Conservation (phyloP, 2,329 filamentous ascomycete genomes). For the Hypomyces rosellus region DNA sequence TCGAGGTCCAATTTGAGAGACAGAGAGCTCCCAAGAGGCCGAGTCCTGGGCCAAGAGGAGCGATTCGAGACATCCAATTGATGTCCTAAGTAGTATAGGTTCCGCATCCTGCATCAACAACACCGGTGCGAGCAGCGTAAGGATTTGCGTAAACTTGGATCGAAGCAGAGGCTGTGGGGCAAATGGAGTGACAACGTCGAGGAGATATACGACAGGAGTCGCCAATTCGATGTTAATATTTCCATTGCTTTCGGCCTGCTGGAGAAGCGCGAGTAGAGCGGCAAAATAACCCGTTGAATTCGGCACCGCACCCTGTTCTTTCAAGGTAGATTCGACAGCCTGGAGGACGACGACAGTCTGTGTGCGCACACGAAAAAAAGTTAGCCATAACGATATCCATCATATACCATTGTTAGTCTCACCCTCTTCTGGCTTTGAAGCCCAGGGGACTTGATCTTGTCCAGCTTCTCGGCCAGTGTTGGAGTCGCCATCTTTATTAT, state of each 20-base stretch:
- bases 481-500: conserved; percentile 41
- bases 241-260: conserved; percentile 64
- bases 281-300: conserved; percentile 93
- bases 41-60: conserved; percentile 84
- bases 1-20: conserved; percentile 76
- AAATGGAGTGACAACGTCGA: conserved; percentile 83
- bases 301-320: conserved; percentile 75
- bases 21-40: conserved; percentile 78
- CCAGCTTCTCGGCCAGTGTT: conserved; percentile 78
- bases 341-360: conserved; percentile 81
- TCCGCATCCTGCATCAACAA: conserved; percentile 76
- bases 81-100: conserved; percentile 76
- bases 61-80: conserved; percentile 91
- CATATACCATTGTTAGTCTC: conserved; percentile 21
- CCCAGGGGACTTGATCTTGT: conserved; percentile 95
- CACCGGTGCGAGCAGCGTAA: conserved; percentile 77
- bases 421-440: conserved; percentile 93
- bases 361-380: conserved; percentile 10
- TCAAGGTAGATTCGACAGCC: conserved; percentile 87
- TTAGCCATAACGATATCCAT: conserved; percentile 1
- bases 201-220: conserved; percentile 85
- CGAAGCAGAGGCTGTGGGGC: conserved; percentile 81
- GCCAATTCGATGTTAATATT: conserved; percentile 76
- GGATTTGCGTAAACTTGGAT: conserved; percentile 91
- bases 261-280: conserved; percentile 81